Evolutionary conservation across 139 green algal species (phyloP).

Genomic region (Chlorella sp.): DNA sequence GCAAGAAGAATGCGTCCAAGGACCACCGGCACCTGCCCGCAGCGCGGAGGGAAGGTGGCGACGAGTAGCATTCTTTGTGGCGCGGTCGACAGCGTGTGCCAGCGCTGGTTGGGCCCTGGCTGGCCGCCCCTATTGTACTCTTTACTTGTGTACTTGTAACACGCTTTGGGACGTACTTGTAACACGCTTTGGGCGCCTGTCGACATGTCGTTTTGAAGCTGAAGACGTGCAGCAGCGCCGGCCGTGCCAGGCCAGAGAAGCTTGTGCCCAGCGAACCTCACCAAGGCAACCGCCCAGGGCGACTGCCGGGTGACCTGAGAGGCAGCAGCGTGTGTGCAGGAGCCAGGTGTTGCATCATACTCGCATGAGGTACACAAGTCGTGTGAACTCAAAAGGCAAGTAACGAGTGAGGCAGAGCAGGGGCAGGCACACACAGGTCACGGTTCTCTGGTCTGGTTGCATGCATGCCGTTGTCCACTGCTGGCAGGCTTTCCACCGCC

Average conservation of each 20-base stretch:
- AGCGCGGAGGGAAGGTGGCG: constrained; percentile 9
- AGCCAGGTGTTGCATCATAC: no score
- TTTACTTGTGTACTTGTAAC: background rate
- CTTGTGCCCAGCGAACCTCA: background rate
- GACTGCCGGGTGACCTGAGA: background rate
- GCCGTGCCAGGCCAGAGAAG: background rate
- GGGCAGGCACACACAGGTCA: no score
- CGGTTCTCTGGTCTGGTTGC: no score
- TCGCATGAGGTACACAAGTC: no score
- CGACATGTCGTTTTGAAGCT: background rate
- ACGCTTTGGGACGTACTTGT: background rate
- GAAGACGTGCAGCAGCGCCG: no score
- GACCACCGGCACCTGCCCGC: constrained; percentile 82
- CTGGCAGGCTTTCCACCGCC: no score
- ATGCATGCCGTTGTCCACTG: background rate
- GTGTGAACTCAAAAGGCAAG: no score
- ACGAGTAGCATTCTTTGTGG: background rate
- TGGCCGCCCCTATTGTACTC: background rate
- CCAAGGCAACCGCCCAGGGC: background rate
- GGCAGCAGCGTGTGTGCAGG: no score
- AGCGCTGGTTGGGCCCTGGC: background rate
- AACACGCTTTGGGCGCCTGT: background rate
- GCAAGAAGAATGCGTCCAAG: constrained; percentile 88
- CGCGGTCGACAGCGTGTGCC: background rate
- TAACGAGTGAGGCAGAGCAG: background rate